Conservation (phyloP, 345 rosid species). For the Pistacia vera region DNA sequence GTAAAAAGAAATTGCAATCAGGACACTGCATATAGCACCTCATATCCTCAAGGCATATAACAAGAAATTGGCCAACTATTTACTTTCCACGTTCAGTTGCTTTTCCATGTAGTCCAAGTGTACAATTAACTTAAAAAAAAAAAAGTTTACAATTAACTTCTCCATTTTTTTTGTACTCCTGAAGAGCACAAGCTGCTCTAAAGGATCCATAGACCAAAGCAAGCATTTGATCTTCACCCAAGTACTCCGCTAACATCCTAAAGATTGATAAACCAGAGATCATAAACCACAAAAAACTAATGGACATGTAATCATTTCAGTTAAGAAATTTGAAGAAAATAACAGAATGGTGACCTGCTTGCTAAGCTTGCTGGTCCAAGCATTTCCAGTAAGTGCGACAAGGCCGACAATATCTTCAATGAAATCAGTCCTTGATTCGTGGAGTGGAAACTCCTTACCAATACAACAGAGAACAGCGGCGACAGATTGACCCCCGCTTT, state of each 20-base stretch:
- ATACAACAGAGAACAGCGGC: conserved; percentile 46
- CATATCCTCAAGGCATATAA: conserved; percentile 51
- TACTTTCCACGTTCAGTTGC: conserved; percentile 42
- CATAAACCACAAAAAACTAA: background rate
- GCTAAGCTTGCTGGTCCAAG: conserved; percentile 30
- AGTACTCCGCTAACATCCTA: conserved; percentile 60
- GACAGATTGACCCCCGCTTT: conserved; percentile 40
- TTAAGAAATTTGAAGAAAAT: background rate
- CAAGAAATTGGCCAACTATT: conserved; percentile 45
- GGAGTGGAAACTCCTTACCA: conserved; percentile 7
- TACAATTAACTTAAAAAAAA: conserved; percentile 32
- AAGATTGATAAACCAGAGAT: conserved; percentile 1
- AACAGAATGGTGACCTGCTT: conserved; percentile 47
- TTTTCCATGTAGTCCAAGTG: conserved; percentile 29
- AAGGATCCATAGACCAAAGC: conserved; percentile 60
- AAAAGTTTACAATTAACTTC: background rate
- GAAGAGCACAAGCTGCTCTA: conserved; percentile 34
- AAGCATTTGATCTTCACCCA: conserved; percentile 71
- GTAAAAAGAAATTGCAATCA: background rate
- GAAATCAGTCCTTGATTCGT: conserved; percentile 23
- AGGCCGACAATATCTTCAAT: conserved; percentile 42
- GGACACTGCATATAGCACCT: conserved; percentile 31
- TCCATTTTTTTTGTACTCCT: conserved; percentile 34
- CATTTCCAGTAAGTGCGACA: conserved; percentile 67
- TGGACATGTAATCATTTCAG: background rate